phyloP scores from a whole-genome alignment of 768 basidiomycete species.

The Amanita rubescens region DNA sequence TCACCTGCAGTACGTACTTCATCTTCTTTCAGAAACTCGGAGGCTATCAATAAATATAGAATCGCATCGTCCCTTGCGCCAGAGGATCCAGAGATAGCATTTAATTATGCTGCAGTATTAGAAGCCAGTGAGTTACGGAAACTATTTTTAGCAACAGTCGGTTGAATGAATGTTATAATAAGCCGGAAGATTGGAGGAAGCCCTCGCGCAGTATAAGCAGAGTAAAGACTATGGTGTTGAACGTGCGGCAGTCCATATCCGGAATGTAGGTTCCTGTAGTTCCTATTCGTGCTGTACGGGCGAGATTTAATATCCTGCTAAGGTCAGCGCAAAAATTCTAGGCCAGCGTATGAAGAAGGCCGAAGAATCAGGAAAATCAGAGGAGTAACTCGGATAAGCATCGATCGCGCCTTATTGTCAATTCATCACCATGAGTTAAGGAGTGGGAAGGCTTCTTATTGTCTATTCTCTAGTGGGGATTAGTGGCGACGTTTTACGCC shows the following conservation, averaged over 20 bases:
- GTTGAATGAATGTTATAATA: slow-evolving; percentile 17
- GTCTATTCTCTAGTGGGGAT: slow-evolving; percentile 14
- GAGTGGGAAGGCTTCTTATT: slow-evolving; percentile 21
- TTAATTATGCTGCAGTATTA: slow-evolving; percentile 85
- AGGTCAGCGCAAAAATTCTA: slow-evolving; percentile 80
- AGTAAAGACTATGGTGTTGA: slow-evolving; percentile 75
- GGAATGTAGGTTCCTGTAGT: slow-evolving; percentile 51
- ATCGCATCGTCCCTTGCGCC: slow-evolving; percentile 78
- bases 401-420: not conserved
- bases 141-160: not conserved
- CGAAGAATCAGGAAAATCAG: slow-evolving; percentile 22
- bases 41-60: slow-evolving; percentile 37
- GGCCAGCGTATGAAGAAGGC: slow-evolving; percentile 50
- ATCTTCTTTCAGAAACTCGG: slow-evolving; percentile 20
- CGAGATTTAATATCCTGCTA: slow-evolving; percentile 14
- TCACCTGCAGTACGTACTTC: slow-evolving; percentile 58
- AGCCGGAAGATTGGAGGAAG: slow-evolving; percentile 79
- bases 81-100: slow-evolving; percentile 86
- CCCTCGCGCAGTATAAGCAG: slow-evolving; percentile 73
- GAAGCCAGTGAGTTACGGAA: slow-evolving; percentile 66
- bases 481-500: not conserved
- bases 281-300: slow-evolving; percentile 5
- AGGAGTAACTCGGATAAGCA: slow-evolving; percentile 27
- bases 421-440: not conserved
- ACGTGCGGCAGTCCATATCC: slow-evolving; percentile 74